These are phyloP conservation scores for Ganoderma lingzhi DNA, from an alignment of 1,284 basidiomycete genomes.

Conservation along the genomic window DNA sequence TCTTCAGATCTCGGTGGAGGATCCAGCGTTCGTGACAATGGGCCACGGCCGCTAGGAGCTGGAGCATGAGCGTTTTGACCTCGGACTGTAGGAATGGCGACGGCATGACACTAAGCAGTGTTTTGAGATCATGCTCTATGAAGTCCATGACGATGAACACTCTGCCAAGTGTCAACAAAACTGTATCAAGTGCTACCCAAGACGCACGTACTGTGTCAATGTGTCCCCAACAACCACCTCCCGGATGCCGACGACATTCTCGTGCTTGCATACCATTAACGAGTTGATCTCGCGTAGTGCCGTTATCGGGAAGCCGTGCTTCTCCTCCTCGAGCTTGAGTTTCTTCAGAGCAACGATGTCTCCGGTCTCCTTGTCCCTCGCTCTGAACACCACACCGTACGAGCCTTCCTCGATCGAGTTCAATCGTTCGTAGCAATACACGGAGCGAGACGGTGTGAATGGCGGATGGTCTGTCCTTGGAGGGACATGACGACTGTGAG, in stretches of 20 bases:
- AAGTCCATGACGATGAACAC: constrained; percentile 99
- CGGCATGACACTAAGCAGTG: constrained; percentile 92
- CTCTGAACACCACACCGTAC: constrained; percentile 97
- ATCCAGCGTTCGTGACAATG: constrained; percentile 98
- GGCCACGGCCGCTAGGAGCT: constrained; percentile 92
- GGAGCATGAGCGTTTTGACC: constrained; percentile 95
- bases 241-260: constrained; percentile 94
- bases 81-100: constrained; percentile 96
- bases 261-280: constrained; percentile 90
- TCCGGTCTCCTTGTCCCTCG: constrained; percentile 91
- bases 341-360: constrained; percentile 98
- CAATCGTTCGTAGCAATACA: constrained; percentile 91
- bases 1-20: constrained; percentile 97
- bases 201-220: constrained; percentile 86
- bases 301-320: constrained; percentile 98
- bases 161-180: constrained; percentile 51
- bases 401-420: constrained; percentile 99
- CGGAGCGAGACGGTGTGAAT: constrained; percentile 85
- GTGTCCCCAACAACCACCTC: constrained; percentile 99
- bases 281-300: constrained; percentile 95
- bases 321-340: constrained; percentile 97
- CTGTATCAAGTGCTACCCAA: too few relatives aligned
- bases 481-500: constrained; percentile 76
- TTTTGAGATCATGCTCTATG: constrained; percentile 99
- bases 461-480: constrained; percentile 79